Conservation (phyloP, 2,329 filamentous ascomycete genomes). For the Zasmidium cellare region DNA sequence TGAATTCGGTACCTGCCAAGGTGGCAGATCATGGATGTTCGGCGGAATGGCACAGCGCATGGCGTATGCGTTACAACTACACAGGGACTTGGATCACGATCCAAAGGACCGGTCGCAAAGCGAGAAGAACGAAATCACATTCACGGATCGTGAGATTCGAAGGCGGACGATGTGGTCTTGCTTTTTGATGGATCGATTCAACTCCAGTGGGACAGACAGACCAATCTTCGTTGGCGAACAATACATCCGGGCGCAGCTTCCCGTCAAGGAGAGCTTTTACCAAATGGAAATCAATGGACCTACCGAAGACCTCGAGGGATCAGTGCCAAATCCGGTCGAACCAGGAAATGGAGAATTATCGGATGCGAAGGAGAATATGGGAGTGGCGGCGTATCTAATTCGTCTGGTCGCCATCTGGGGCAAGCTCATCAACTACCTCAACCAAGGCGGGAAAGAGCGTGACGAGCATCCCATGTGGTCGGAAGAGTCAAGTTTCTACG, state of each 20-base stretch:
- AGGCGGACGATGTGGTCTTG: conserved; percentile 97
- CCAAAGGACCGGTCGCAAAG: conserved; percentile 25
- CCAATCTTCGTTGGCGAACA: conserved; percentile 90
- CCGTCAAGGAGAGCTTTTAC: conserved; percentile 86
- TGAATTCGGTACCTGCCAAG: conserved; percentile 96
- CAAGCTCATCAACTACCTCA: conserved; percentile 82
- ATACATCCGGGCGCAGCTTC: conserved; percentile 83
- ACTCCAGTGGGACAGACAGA: conserved; percentile 89
- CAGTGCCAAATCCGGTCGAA: conserved; percentile 62
- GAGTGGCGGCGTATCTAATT: conserved; percentile 87
- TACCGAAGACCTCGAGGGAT: conserved; percentile 79
- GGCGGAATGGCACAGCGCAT: conserved; percentile 94
- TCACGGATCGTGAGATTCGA: conserved; percentile 89
- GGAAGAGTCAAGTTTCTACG: conserved; percentile 71
- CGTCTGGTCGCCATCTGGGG: conserved; percentile 87
- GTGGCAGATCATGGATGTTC: conserved; percentile 91
- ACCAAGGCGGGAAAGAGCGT: conserved; percentile 79
- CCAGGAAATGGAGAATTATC: conserved; percentile 64
- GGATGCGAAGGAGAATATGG: conserved; percentile 81
- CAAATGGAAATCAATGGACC: conserved; percentile 86
- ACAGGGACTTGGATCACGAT: conserved; percentile 83
- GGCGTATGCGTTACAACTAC: conserved; percentile 92
- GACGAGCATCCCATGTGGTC: conserved; percentile 81
- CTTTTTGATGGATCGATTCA: conserved; percentile 96
- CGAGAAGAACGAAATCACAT: conserved; percentile 55